phyloP scores from a whole-genome alignment of 345 rosid species.

The Mallotus nudiflorus region DNA sequence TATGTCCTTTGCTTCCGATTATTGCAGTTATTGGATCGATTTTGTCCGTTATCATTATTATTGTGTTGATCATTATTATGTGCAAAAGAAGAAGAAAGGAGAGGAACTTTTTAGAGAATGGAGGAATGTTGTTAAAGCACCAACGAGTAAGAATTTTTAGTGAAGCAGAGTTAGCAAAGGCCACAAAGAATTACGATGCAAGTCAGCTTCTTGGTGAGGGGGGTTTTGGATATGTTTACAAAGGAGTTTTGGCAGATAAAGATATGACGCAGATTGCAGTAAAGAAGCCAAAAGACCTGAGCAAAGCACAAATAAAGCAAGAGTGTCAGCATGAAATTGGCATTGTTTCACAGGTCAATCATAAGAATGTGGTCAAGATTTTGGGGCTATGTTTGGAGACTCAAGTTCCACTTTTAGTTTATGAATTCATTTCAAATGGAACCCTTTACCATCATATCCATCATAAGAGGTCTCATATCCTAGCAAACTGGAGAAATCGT shows the following conservation, averaged over 20 bases:
- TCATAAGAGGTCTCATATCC: constrained; percentile 7
- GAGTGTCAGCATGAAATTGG: constrained; percentile 30
- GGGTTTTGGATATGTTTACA: constrained; percentile 34
- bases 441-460: constrained; percentile 25
- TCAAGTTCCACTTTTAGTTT: constrained; percentile 34
- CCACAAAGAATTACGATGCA: constrained; percentile 26
- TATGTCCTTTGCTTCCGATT: background rate
- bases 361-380: constrained; percentile 36
- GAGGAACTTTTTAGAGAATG: constrained; percentile 27
- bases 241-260: constrained; percentile 19
- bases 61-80: background rate
- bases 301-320: constrained; percentile 19
- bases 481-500: constrained; percentile 25
- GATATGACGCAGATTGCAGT: constrained; percentile 16
- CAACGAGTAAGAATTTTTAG: constrained; percentile 34
- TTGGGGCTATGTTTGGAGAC: constrained; percentile 40
- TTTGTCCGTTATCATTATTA: background rate
- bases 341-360: constrained; percentile 32
- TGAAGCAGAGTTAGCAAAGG: constrained; percentile 29
- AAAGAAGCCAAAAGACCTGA: constrained; percentile 21
- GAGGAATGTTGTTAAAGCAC: constrained; percentile 30
- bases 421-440: constrained; percentile 33
- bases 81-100: constrained; percentile 16
- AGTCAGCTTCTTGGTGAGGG: constrained; percentile 24
- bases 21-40: constrained; percentile 14